Evolutionary conservation across 2,329 filamentous ascomycete genomes (phyloP), one percentile per base, ranked within the genome.

Genomic region (Fusarium fracticaudum): DNA sequence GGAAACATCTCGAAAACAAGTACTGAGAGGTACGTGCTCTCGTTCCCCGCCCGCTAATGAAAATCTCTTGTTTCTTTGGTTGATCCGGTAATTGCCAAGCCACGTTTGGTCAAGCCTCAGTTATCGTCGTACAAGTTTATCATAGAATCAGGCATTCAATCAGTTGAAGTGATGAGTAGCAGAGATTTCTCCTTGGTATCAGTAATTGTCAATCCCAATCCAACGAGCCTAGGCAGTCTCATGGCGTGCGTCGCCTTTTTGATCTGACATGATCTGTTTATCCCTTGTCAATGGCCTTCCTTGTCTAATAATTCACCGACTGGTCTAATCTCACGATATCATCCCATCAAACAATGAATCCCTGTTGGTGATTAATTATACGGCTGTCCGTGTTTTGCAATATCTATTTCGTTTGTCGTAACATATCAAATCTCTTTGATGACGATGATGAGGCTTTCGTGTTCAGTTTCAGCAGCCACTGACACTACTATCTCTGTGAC

Each of bases 11-110:
- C 51, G 72, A 62, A 75, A 72, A 72, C 72, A 74, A 72, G 72
- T 74, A 75, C 72, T 69, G 61, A 24, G 53, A 59, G 76, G 71
- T 77, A 77, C 75, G 72, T 76, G 62, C 69, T 59, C 60, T n/a
- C 44, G 20, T 51, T 47, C 58, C 59, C 73, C 55, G 37, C 67
- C 51, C 67, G 31, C 60, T 67, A 54, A 60, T 33, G 44, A 48
- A 24, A 65, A 50, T 37, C 47, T 62, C 50, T 59, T 38, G 37
- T 70, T 60, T 74, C 64, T 62, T 73, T 74, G 72, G 72, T 40
- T 58, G 37, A 43, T 41, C 40, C 40, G 64, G 29, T 63, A 57
- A 47, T 72, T 58, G 57, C 72, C 72, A 72, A 74, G 72, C 72
- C 72, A 74, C 68, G 31, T 62, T n/a, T 45, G 60, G 44, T 69